These are phyloP conservation scores for Nemania abortiva DNA, from an alignment of 2,329 filamentous ascomycete genomes.

Conservation along the genomic window DNA sequence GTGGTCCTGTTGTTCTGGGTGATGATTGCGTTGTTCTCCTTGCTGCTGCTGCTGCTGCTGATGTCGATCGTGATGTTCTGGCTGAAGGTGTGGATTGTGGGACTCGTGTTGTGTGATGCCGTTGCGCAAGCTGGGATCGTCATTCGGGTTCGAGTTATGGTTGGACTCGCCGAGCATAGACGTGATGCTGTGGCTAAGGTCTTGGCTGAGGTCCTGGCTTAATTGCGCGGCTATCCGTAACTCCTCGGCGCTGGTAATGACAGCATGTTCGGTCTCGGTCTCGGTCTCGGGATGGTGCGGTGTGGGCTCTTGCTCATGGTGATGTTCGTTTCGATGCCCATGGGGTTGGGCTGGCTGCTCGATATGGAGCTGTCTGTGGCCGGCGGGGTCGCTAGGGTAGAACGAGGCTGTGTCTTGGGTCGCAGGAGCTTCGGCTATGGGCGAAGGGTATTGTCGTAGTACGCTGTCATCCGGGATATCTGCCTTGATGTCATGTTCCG, in stretches of 20 bases:
- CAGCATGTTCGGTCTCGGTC: conserved; percentile 57
- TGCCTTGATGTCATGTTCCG: conserved; percentile 45
- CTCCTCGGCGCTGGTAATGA: conserved; percentile 63
- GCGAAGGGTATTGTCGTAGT: conserved; percentile 61
- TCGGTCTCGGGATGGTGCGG: conserved; percentile 58
- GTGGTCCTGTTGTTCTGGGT: conserved; percentile 12
- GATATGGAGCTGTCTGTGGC: conserved; percentile 43
- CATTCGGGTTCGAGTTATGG: conserved; percentile 53
- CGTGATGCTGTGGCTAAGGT: conserved; percentile 64
- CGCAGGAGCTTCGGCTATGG: conserved; percentile 59
- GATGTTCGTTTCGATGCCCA: conserved; percentile 45
- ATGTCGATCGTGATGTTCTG: conserved; percentile 13
- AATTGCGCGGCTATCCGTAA: conserved; percentile 70
- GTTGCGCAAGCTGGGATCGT: conserved; percentile 56
- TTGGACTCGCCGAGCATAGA: conserved; percentile 52
- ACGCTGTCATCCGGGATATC: conserved; percentile 46
- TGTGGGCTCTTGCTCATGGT: conserved; percentile 46
- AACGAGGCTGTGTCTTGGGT: conserved; percentile 59
- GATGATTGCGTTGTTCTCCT: neutral
- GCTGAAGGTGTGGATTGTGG: conserved; percentile 40
- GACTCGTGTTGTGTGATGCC: conserved; percentile 58
- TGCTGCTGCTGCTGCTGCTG: conserved; percentile 13
- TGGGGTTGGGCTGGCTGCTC: conserved; percentile 40
- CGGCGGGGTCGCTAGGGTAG: conserved; percentile 51
- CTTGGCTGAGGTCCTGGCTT: conserved; percentile 66